Evolutionary conservation across 768 basidiomycete genomes (phyloP).

Genomic region (Macrocybe gigantea): DNA sequence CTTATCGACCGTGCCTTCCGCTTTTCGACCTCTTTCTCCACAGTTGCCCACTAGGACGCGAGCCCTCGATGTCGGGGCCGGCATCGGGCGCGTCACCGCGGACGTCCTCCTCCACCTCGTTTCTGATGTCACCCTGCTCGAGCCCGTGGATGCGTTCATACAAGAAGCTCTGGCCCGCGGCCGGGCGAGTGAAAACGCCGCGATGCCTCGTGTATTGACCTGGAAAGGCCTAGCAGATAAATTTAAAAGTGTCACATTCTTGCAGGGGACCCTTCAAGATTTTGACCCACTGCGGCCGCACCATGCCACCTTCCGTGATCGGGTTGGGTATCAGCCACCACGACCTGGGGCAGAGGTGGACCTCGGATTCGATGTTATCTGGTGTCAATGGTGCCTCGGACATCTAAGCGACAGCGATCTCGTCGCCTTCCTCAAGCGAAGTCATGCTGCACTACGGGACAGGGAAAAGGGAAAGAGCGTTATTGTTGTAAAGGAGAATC

Average conservation of each 20-base stretch:
- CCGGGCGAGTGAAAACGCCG: constrained; percentile 22
- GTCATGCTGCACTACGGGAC: constrained; percentile 52
- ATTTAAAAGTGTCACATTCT: constrained; percentile 70
- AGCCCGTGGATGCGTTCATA: constrained; percentile 80
- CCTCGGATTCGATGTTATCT: constrained; percentile 82
- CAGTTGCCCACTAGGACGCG: constrained; percentile 35
- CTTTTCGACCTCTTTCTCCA: constrained; percentile 46
- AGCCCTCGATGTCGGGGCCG: constrained; percentile 91
- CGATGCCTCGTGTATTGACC: constrained; percentile 8
- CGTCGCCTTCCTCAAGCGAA: constrained; percentile 65
- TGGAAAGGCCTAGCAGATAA: constrained; percentile 69
- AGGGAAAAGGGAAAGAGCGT: constrained; percentile 39
- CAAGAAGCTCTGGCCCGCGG: constrained; percentile 53
- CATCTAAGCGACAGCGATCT: constrained; percentile 78
- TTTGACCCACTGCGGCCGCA: constrained; percentile 64
- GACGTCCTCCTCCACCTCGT: constrained; percentile 88
- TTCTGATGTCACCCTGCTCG: constrained; percentile 81
- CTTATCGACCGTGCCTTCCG: constrained; percentile 71
- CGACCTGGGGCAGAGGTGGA: constrained; percentile 39
- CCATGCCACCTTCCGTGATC: constrained; percentile 47
- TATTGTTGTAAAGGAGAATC: constrained; percentile 91
- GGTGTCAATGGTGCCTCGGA: constrained; percentile 98
- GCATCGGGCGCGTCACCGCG: constrained; percentile 87
- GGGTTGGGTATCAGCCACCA: constrained; percentile 55
- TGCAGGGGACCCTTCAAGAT: constrained; percentile 74